Evolutionary conservation across 306 rosid species (phyloP), one percentile per base, ranked within the genome.

Genomic region (Cyclanthera cordifolia): DNA sequence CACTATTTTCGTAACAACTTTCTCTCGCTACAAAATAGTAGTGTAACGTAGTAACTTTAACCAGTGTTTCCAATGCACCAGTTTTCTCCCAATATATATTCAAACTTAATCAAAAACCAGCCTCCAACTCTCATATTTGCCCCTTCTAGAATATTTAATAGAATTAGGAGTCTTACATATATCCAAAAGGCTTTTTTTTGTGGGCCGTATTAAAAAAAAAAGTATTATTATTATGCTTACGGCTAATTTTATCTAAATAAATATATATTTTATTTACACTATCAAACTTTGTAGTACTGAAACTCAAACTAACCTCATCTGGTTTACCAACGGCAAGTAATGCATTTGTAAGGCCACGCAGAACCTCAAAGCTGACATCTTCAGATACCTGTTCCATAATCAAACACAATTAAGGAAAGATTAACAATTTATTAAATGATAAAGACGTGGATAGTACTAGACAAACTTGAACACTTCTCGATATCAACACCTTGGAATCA

Each of bases 321-420:
- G 95, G 96, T 79, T 84, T 92, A 73, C 82, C 79, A n/a, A 90
- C 96, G 61, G 93, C 95, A 77, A 92, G 90, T 70, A 87, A 83
- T 47, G 96, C 79, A 80, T 89, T 85, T 69, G 87, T 81, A 70
- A 85, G 93, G 67, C 96, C 98, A 12, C 89, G 89, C 55, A 87
- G 78, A 77, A 92, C 85, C 58, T 89, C 98, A 81, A 92, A 87
- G 32, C 79, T 76, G 74, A 92, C 70, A 76, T 82, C 87, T 79
- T 82, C 75, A 59, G 93, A 87, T 53, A 82, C 85, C 98, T 92
- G 85, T 71, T 69, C 79, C 14, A 70, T 34, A 75, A 71, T 30
- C 77, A 57, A 73, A 45, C 67, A 72, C 7, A 48, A 64, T 67
- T 19, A 71, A 21, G 67, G 52, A 74, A 13, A 23, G 16, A 25